Evolutionary conservation across 2,329 filamentous ascomycete genomes (phyloP).

Genomic region (Cryphonectria carpinicola): DNA sequence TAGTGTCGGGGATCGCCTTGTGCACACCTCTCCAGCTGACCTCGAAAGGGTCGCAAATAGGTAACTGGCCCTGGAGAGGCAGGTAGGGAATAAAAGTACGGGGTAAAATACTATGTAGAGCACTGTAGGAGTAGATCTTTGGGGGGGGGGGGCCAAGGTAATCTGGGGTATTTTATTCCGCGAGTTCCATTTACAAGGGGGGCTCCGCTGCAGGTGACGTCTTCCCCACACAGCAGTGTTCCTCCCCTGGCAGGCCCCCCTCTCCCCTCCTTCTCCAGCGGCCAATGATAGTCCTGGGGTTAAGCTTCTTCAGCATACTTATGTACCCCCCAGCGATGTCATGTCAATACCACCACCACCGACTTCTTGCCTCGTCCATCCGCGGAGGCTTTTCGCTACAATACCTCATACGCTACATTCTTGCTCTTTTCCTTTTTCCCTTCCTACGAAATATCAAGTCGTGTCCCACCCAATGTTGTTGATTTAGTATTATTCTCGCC

Average conservation of each 20-base stretch:
- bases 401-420: background rate
- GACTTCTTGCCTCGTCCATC: background rate
- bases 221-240: background rate
- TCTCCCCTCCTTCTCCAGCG: background rate
- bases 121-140: too few species aligned
- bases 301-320: background rate
- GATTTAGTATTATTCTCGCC: background rate
- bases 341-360: background rate
- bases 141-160: background rate
- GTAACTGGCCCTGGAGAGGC: background rate
- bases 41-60: background rate
- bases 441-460: background rate
- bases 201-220: slow-evolving; percentile 4
- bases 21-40: slow-evolving; percentile 1
- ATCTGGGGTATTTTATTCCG: background rate
- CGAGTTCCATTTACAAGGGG: background rate
- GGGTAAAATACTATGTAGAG: background rate
- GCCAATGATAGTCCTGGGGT: background rate
- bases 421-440: background rate
- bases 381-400: background rate
- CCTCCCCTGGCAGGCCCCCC: background rate
- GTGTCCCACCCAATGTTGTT: background rate
- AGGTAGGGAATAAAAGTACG: background rate
- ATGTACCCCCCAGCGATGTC: slow-evolving; percentile 6
- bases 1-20: background rate